Percentiles rank a stretch among this genome's conserved stretches.
Conservation (phyloP, 129 eudicot species). For the Lactuca sativa region DNA sequence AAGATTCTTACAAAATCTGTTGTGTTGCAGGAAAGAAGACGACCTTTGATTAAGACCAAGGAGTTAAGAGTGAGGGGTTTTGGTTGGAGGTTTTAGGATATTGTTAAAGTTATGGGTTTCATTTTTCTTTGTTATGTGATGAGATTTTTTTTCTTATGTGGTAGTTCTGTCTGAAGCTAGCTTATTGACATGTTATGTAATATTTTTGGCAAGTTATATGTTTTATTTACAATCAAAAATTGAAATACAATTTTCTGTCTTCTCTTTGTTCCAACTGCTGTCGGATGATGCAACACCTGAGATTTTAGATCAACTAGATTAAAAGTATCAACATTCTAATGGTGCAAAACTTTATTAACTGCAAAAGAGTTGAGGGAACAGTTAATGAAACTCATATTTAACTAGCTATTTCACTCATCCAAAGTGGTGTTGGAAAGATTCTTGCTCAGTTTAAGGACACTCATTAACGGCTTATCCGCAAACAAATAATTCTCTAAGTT, state of each 20-base stretch:
- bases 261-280: background rate
- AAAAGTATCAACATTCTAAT: too few relatives aligned
- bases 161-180: conserved; percentile 1
- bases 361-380: too few relatives aligned
- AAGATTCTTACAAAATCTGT: too few relatives aligned
- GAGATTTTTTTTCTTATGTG: conserved; percentile 29
- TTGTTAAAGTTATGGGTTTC: conserved; percentile 3
- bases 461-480: too few relatives aligned
- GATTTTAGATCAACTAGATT: too few relatives aligned
- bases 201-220: conserved; percentile 21
- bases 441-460: too few relatives aligned
- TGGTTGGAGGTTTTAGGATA: background rate
- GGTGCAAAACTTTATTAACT: too few relatives aligned
- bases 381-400: too few relatives aligned
- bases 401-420: too few relatives aligned
- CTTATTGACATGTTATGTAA: conserved; percentile 22
- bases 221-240: conserved; percentile 2
- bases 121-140: conserved; percentile 3
- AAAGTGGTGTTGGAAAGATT: too few relatives aligned
- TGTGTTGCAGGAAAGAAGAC: conserved; percentile 59
- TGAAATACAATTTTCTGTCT: conserved; percentile 3
- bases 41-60: conserved; percentile 27
- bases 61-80: conserved; percentile 40
- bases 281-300: too few relatives aligned
- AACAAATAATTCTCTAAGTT: too few relatives aligned